Percentiles rank a stretch among this genome's conserved stretches.
Evolutionary conservation across 1,284 basidiomycete species (phyloP).

Genomic region (Hymenochaete sp.): DNA sequence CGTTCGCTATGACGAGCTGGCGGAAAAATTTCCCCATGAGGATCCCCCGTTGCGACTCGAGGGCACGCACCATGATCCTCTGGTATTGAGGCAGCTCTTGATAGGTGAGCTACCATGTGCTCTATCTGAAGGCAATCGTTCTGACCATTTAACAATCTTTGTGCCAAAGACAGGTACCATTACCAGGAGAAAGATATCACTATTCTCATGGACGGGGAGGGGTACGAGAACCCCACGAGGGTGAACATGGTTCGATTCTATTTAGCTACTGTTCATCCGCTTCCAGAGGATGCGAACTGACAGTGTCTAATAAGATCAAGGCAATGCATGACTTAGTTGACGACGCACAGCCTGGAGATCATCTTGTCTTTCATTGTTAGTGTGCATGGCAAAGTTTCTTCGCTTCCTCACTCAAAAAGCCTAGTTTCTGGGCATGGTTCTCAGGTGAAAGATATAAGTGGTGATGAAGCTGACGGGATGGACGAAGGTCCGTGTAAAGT

Average conservation of each 20-base stretch:
- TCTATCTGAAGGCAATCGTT: neutral
- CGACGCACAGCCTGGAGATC: slow-evolving; percentile 17
- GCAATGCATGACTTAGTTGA: slow-evolving; percentile 15
- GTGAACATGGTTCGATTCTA: slow-evolving; percentile 11
- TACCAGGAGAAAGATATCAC: slow-evolving; percentile 13
- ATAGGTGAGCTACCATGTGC: slow-evolving; percentile 5
- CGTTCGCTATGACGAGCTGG: slow-evolving; percentile 8
- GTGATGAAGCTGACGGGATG: slow-evolving; percentile 15
- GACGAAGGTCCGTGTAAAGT: slow-evolving; percentile 15
- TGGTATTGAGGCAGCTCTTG: slow-evolving; percentile 3
- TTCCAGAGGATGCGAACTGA: too few relatives aligned
- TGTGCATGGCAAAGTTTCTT: neutral
- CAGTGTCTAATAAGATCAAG: slow-evolving; percentile 6
- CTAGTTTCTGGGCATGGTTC: slow-evolving; percentile 19
- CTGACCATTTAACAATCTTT: neutral
- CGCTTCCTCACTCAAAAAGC: neutral
- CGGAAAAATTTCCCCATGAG: slow-evolving; percentile 4
- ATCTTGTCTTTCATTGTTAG: slow-evolving; percentile 18
- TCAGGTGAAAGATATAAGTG: slow-evolving; percentile 13
- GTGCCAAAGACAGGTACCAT: slow-evolving; percentile 7
- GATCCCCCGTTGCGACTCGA: neutral
- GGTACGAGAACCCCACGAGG: slow-evolving; percentile 11
- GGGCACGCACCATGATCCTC: slow-evolving; percentile 12
- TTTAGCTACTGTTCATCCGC: neutral
- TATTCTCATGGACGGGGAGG: slow-evolving; percentile 14